Conservation (phyloP, 2,329 filamentous ascomycete genomes). For the Alternaria atra region DNA sequence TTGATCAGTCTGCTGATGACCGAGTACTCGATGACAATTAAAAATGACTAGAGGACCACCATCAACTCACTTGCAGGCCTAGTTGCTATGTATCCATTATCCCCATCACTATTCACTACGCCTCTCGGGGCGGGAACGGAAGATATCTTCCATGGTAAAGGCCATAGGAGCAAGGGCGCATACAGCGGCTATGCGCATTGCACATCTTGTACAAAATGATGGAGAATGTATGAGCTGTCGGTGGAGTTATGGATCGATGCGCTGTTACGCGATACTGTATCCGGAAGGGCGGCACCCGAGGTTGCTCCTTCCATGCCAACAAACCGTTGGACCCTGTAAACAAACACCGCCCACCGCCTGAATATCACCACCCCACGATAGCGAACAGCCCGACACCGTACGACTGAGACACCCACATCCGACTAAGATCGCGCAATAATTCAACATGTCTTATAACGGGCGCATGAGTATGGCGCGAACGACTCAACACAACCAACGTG, state of each 20-base stretch:
- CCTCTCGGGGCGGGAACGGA: neutral
- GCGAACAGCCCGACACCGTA: neutral
- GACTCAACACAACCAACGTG: conserved; percentile 51
- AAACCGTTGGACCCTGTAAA: conserved; percentile 13
- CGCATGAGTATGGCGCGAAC: conserved; percentile 61
- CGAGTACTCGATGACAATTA: neutral
- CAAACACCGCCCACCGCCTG: conserved; percentile 16
- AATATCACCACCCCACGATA: conserved; percentile 13
- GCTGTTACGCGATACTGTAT: conserved; percentile 15
- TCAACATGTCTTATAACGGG: conserved; percentile 58
- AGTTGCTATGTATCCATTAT: neutral
- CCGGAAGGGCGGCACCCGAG: conserved; percentile 12
- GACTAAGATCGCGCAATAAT: neutral
- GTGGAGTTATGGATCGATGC: conserved; percentile 13
- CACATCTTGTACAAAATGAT: conserved; percentile 6
- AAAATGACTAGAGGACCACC: neutral
- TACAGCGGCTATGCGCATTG: neutral
- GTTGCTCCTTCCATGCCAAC: conserved; percentile 20
- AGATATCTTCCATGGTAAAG: neutral
- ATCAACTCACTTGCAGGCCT: neutral
- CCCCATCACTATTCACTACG: neutral
- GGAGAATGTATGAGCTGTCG: conserved; percentile 1
- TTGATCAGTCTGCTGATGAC: neutral
- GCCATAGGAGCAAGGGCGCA: neutral
- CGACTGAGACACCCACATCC: neutral